Conservation (phyloP, 169 alveolate genomes). For the Plasmodium yoelii region DNA sequence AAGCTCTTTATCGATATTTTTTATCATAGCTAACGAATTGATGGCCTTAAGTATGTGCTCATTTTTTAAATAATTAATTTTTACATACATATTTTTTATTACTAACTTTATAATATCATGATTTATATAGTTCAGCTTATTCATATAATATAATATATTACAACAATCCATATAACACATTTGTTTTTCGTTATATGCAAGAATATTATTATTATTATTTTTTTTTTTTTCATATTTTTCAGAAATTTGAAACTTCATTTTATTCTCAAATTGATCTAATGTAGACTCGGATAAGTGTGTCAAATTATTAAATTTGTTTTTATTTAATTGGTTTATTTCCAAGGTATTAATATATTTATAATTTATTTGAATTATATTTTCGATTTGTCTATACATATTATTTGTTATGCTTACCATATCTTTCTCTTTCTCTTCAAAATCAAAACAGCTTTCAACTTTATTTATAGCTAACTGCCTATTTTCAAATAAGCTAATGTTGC, state of each 20-base stretch:
- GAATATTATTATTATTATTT: background rate
- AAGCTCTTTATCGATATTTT: conserved; percentile 37
- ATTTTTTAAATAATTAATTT: conserved; percentile 30
- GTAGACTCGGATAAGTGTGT: background rate
- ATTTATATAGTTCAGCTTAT: conserved; percentile 39
- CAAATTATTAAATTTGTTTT: background rate
- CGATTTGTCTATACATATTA: background rate
- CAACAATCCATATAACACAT: conserved; percentile 30
- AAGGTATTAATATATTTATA: background rate
- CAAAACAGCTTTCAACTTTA: too few species aligned
- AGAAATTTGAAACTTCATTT: background rate
- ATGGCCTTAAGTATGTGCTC: conserved; percentile 29
- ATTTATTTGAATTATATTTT: conserved; percentile 1
- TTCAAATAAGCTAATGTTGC: too few species aligned
- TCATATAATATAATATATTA: conserved; percentile 30
- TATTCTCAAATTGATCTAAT: background rate
- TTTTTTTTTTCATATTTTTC: background rate
- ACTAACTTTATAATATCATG: conserved; percentile 25
- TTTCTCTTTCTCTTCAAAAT: too few species aligned
- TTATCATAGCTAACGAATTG: conserved; percentile 37
- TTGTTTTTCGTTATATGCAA: background rate
- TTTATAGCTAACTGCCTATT: too few species aligned
- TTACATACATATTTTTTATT: conserved; percentile 27
- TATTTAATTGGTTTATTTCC: background rate
- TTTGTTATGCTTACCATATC: background rate